Percentiles rank a stretch among this genome's conserved stretches.
Evolutionary conservation across 768 basidiomycete genomes (phyloP).

Genomic region (Rhodotorula toruloides): DNA sequence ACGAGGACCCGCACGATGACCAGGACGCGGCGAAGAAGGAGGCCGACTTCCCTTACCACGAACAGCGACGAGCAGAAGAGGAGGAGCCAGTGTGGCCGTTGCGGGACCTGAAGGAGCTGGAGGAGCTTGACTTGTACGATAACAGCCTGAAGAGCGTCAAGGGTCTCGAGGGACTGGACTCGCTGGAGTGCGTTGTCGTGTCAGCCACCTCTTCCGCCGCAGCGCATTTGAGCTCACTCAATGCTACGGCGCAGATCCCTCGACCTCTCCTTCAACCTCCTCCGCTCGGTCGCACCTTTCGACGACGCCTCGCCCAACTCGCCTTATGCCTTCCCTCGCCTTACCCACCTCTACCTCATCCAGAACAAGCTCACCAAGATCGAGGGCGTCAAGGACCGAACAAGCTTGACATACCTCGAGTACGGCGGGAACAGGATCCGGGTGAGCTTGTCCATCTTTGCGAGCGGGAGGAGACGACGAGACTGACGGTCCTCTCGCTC

Average conservation of each 20-base stretch:
- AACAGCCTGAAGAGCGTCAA: constrained; percentile 78
- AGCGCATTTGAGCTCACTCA: background rate
- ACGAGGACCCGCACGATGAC: constrained; percentile 43
- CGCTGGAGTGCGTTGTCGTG: constrained; percentile 45
- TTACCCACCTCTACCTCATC: constrained; percentile 83
- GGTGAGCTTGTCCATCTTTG: constrained; percentile 48
- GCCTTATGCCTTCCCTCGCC: constrained; percentile 47
- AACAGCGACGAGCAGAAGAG: constrained; percentile 1
- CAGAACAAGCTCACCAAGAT: constrained; percentile 91
- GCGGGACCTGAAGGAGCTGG: constrained; percentile 57
- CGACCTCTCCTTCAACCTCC: constrained; percentile 91
- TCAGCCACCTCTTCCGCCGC: background rate
- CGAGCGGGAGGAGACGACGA: background rate
- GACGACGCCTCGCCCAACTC: constrained; percentile 62
- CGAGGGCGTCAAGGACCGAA: constrained; percentile 57
- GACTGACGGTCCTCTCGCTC: background rate
- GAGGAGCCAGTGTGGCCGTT: constrained; percentile 31
- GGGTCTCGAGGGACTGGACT: constrained; percentile 55
- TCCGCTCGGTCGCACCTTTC: constrained; percentile 54
- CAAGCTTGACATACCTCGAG: constrained; percentile 69
- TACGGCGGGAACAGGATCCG: constrained; percentile 88
- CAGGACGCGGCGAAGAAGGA: constrained; percentile 43
- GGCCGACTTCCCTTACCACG: constrained; percentile 33
- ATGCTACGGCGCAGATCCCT: constrained; percentile 55
- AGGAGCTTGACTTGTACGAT: constrained; percentile 93